Conservation (phyloP, 345 rosid genomes). For the Acer negundo region DNA sequence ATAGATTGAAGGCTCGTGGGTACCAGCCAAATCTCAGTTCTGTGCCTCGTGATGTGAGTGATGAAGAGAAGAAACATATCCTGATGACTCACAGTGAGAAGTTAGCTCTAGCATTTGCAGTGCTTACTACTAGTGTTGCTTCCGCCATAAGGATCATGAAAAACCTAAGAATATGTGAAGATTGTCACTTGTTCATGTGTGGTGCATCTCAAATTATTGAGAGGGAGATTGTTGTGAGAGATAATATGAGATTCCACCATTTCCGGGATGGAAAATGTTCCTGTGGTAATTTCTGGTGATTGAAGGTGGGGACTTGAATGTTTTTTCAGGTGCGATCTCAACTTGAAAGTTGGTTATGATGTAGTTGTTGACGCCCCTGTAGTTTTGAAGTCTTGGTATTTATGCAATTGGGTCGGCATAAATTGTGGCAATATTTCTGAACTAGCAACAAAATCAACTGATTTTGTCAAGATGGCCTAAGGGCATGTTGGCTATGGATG, state of each 20-base stretch:
- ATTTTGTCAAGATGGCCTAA: not conserved
- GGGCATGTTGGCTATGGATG: not conserved
- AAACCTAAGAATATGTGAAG: conserved; percentile 75
- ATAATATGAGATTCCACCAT: conserved; percentile 78
- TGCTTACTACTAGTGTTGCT: conserved; percentile 44
- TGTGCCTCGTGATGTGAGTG: conserved; percentile 48
- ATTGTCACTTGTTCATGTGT: conserved; percentile 70
- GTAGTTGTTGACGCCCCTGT: not conserved
- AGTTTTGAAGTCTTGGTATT: not conserved
- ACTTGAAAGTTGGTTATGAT: not conserved
- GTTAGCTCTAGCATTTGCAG: conserved; percentile 68
- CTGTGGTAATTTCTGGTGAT: conserved; percentile 78
- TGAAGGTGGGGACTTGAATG: conserved; percentile 2
- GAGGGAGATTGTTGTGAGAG: conserved; percentile 66
- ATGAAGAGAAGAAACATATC: conserved; percentile 55
- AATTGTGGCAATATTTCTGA: not conserved
- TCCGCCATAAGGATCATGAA: conserved; percentile 58
- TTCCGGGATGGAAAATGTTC: conserved; percentile 68
- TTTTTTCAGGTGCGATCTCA: not conserved
- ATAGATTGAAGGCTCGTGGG: conserved; percentile 44
- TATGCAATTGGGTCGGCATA: not conserved
- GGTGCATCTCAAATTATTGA: conserved; percentile 50
- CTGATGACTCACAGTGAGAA: conserved; percentile 71
- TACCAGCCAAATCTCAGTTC: conserved; percentile 55
- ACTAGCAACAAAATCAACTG: not conserved